A percentile compares a stretch with the other conserved stretches of the same genome.
Conservation (phyloP, 106 monocot genomes). For the Dioscorea alata region DNA sequence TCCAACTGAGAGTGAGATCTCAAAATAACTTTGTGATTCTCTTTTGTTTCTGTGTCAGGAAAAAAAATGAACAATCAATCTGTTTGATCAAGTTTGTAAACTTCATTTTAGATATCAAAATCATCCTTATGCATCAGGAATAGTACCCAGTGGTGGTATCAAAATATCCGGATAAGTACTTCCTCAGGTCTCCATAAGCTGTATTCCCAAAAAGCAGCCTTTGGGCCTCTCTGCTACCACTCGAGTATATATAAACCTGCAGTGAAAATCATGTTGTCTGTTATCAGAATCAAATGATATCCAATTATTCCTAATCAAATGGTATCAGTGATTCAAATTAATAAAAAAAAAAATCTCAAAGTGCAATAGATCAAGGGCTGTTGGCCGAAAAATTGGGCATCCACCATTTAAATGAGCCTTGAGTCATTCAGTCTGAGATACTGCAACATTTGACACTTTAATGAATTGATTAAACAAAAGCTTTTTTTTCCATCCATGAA, state of each 20-base stretch:
- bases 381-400: too few relatives aligned
- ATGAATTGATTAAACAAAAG: too few relatives aligned
- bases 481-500: too few relatives aligned
- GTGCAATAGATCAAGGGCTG: too few relatives aligned
- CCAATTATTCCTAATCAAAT: background rate
- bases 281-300: background rate
- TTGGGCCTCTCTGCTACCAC: conserved; percentile 98
- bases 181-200: conserved; percentile 72
- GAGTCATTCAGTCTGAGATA: too few relatives aligned
- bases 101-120: too few relatives aligned
- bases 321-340: too few relatives aligned
- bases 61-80: conserved; percentile 3
- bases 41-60: conserved; percentile 68
- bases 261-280: conserved; percentile 3
- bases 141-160: conserved; percentile 82
- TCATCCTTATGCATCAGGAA: too few relatives aligned
- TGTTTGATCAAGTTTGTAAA: too few relatives aligned
- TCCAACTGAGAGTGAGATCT: conserved; percentile 85
- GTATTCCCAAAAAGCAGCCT: conserved; percentile 93
- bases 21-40: conserved; percentile 76
- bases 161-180: conserved; percentile 86
- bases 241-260: conserved; percentile 95
- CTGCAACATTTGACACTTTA: too few relatives aligned
- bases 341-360: too few relatives aligned
- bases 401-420: too few relatives aligned